phyloP scores from a whole-genome alignment of 148 eudicot species.

The Chenopodium berlandieri region DNA sequence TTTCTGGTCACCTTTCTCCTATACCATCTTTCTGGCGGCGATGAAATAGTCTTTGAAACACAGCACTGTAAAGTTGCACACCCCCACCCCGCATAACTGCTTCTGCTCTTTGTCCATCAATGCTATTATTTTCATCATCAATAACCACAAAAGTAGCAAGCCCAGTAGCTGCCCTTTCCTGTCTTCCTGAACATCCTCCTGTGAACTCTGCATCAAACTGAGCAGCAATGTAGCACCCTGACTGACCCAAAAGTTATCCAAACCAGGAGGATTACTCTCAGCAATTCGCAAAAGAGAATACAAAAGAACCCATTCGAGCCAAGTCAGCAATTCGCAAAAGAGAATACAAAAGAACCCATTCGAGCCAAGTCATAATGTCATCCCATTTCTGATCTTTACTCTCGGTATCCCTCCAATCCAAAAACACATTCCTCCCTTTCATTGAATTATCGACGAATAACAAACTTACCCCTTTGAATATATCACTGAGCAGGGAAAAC shows the following conservation, averaged over 20 bases:
- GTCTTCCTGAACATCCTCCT: conserved; percentile 97
- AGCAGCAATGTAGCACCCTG: conserved; percentile 89
- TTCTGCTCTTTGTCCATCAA: conserved; percentile 85
- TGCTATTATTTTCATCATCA: conserved; percentile 88
- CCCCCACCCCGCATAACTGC: conserved; percentile 92
- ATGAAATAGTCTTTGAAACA: neutral
- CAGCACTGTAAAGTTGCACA: conserved; percentile 41
- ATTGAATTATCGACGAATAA: conserved; percentile 59
- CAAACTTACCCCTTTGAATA: conserved; percentile 54
- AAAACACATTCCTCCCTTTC: conserved; percentile 50
- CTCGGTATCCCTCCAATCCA: conserved; percentile 63
- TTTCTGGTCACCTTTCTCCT: conserved; percentile 1
- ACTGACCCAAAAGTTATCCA: conserved; percentile 85
- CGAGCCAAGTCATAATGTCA: conserved; percentile 80
- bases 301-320: conserved; percentile 90
- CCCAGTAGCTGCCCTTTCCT: conserved; percentile 91
- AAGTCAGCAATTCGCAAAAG: conserved; percentile 81
- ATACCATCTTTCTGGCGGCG: neutral
- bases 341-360: conserved; percentile 83
- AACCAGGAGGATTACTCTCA: conserved; percentile 70
- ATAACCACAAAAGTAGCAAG: conserved; percentile 93
- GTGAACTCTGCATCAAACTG: conserved; percentile 72
- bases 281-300: conserved; percentile 82
- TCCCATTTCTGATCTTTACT: conserved; percentile 49
- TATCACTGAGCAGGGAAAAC: conserved; percentile 53